These are phyloP conservation scores for Xylaria bambusicola DNA, from an alignment of 495 filamentous ascomycete species.

Conservation along the genomic window DNA sequence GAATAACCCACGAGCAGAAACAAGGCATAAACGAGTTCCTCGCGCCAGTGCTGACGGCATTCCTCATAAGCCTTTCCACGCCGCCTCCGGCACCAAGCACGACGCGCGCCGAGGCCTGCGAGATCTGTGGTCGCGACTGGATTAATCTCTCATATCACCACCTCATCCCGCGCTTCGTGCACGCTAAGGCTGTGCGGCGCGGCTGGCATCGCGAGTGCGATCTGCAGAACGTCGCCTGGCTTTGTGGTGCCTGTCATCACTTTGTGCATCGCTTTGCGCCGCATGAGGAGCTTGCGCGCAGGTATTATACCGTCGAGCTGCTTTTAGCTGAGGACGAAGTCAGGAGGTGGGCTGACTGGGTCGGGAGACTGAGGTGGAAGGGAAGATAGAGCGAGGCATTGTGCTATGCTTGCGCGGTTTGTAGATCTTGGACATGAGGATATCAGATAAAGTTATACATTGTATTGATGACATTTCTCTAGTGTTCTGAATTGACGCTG, in stretches of 20 bases:
- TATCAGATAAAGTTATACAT: too few species aligned
- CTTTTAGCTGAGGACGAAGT: slow-evolving; percentile 74
- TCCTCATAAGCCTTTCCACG: slow-evolving; percentile 54
- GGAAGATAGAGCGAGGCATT: too few species aligned
- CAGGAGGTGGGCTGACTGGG: slow-evolving; percentile 67
- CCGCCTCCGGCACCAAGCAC: slow-evolving; percentile 61
- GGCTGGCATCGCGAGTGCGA: slow-evolving; percentile 79
- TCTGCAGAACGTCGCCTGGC: slow-evolving; percentile 81
- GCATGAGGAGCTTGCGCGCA: slow-evolving; percentile 78
- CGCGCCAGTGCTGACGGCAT: slow-evolving; percentile 59
- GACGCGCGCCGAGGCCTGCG: slow-evolving; percentile 63
- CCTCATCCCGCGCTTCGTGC: slow-evolving; percentile 73
- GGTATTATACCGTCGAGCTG: slow-evolving; percentile 71
- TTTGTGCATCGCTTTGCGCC: slow-evolving; percentile 77
- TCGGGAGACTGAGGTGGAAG: slow-evolving; percentile 53
- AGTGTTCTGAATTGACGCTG: too few species aligned
- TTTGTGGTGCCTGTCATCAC: slow-evolving; percentile 84
- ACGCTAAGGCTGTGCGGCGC: slow-evolving; percentile 75
- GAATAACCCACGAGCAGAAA: slow-evolving; percentile 48
- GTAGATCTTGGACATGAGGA: too few species aligned
- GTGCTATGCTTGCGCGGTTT: too few species aligned
- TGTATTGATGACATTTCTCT: too few species aligned
- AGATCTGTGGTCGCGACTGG: slow-evolving; percentile 79
- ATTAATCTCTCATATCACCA: slow-evolving; percentile 83
- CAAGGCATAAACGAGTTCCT: slow-evolving; percentile 55